Base-by-base conservation (phyloP, 306 rosid species). In the Cajanus cajan region DNA sequence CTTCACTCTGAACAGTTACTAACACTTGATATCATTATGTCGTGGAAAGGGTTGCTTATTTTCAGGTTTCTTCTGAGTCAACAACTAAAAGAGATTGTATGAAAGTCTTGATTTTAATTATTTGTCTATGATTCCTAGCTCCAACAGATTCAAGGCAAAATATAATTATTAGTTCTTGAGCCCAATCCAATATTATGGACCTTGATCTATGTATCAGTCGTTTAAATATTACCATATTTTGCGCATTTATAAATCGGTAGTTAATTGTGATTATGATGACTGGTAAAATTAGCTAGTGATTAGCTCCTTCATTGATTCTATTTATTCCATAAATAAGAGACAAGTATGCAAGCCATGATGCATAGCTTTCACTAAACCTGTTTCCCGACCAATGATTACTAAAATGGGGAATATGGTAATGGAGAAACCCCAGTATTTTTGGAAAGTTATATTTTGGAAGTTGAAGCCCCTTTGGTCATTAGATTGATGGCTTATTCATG, bases 51-150 rank as follows among this genome's bases (percentile, higher is more conserved):
- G 7, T 13, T 36, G 16, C 28, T 78, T 31, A 12, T 34, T 43
- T 67, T 66, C 55, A 21, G 54, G 36, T 68, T 68, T 58, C 39
- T 6, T 1, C n/a, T n/a, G n/a, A 64, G 57, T 12, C 50, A 31
- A 15, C 21, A 41, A 64, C 18, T 18, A 40, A 70, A 48, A 47
- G 62, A 37, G 40, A 48, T 68, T 69, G 57, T 37, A 11, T 8
- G 5, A 16, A 34, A 81, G 73, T 31, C 66, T 58, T 82, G 73
- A 67, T 69, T 76, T 64, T 73, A 18, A 28, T 52, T 80, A 55
- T 71, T 25, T 11, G n/a, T 80, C 66, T 50, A 41, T 82, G 33
- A 40, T 76, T 14, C 71, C 44, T 62, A 63, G 62, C 34, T 50
- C 63, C 25, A 61, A 54, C 13, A 25, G 6, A 55, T 78, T 68